Percentiles rank a stretch among this genome's conserved stretches.
phyloP scores from a whole-genome alignment of 2,329 filamentous ascomycete genomes.

The Colletotrichum echinochloae region DNA sequence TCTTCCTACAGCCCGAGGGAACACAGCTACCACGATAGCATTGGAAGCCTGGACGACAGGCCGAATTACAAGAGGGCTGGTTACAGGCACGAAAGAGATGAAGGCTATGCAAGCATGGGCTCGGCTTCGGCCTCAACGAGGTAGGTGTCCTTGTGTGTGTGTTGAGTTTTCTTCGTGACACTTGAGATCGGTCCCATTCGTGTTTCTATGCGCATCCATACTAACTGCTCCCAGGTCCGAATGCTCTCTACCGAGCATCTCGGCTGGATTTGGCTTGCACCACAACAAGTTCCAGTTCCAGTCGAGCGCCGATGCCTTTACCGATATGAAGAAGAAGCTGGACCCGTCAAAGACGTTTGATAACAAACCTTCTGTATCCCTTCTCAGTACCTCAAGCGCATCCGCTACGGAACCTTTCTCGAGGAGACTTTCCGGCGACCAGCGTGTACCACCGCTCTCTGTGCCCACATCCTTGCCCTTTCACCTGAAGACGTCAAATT shows the following conservation, averaged over 20 bases:
- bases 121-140: constrained; percentile 49
- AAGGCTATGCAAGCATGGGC: constrained; percentile 59
- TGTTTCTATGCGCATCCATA: constrained; percentile 38
- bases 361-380: constrained; percentile 56
- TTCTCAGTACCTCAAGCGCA: constrained; percentile 51
- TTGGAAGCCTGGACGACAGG: constrained; percentile 52
- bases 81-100: constrained; percentile 50
- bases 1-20: constrained; percentile 42
- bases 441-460: constrained; percentile 59
- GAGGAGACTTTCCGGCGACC: constrained; percentile 53
- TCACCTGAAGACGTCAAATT: constrained; percentile 52
- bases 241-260: constrained; percentile 52
- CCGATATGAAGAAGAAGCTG: constrained; percentile 68
- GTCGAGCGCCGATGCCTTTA: constrained; percentile 60
- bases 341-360: constrained; percentile 60
- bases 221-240: constrained; percentile 51
- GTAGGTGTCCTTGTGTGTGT: constrained; percentile 14
- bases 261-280: constrained; percentile 61
- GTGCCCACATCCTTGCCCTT: constrained; percentile 53
- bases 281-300: constrained; percentile 63
- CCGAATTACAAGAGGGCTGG: constrained; percentile 49
- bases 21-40: constrained; percentile 53
- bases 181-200: background rate
- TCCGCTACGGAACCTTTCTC: constrained; percentile 55
- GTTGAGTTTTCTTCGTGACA: background rate